Conservation (phyloP, 345 rosid species). For the Rhodamnia rubescens region DNA sequence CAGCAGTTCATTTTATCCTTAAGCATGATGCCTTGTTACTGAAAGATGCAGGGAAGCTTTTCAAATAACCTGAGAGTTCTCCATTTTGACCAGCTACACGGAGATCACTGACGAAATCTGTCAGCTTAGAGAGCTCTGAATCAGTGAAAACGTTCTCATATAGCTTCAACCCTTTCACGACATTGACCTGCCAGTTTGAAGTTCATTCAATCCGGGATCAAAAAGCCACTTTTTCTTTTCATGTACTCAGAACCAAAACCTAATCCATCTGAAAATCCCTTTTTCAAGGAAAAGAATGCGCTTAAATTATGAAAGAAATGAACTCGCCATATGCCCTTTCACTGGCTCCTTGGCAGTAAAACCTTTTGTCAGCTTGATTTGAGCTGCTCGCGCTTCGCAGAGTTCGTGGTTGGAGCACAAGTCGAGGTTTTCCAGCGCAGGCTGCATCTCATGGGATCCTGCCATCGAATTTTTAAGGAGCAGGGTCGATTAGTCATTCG, state of each 20-base stretch:
- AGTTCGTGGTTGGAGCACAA: conserved; percentile 69
- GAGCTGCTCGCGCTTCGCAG: conserved; percentile 42
- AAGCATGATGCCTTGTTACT: neutral
- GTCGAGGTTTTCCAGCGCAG: conserved; percentile 16
- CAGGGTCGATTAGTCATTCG: neutral
- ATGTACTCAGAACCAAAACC: neutral
- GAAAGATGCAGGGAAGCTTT: neutral
- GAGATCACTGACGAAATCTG: conserved; percentile 44
- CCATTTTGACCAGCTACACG: conserved; percentile 85
- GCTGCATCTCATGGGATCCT: conserved; percentile 79
- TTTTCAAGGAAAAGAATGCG: conserved; percentile 5
- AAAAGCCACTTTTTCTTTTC: neutral
- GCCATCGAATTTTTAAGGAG: neutral
- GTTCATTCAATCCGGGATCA: neutral
- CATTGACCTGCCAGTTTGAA: conserved; percentile 68
- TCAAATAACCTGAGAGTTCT: conserved; percentile 54
- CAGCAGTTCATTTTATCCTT: neutral
- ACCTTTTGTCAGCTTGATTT: conserved; percentile 71
- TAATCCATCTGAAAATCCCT: neutral
- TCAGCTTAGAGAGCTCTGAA: conserved; percentile 66
- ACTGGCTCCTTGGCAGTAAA: conserved; percentile 92
- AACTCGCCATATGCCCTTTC: conserved; percentile 93
- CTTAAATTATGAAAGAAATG: conserved; percentile 6
- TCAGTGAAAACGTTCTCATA: conserved; percentile 66
- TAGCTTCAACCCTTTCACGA: conserved; percentile 86